Percentiles rank a stretch among this genome's conserved stretches.
Evolutionary conservation across 768 basidiomycete species (phyloP).

Genomic region (Tephrocybe rancida): DNA sequence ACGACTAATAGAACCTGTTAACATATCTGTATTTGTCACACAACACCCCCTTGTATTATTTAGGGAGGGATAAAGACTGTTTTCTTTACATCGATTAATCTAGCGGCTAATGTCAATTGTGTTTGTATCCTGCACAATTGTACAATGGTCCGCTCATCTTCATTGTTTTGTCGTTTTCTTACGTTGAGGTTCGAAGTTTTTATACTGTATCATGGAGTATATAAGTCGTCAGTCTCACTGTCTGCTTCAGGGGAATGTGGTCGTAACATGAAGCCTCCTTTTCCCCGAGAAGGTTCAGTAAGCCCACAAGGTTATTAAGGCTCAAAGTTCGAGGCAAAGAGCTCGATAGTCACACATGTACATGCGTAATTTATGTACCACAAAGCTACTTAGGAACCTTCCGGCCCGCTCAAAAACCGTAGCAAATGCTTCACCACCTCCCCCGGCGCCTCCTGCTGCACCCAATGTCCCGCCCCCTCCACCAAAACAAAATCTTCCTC

Average conservation of each 20-base stretch:
- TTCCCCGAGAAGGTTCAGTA: no score
- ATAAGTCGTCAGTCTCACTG: no score
- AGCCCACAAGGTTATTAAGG: no score
- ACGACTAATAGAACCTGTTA: slow-evolving; percentile 4
- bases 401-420: slow-evolving; percentile 36
- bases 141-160: not conserved
- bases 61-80: not conserved
- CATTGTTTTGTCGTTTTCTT: not conserved
- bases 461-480: slow-evolving; percentile 65
- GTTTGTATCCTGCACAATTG: slow-evolving; percentile 2
- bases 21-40: slow-evolving; percentile 19
- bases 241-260: no score
- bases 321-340: no score
- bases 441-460: slow-evolving; percentile 56
- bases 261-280: no score
- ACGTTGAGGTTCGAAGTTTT: no score
- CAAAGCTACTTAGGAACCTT: not conserved
- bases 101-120: slow-evolving; percentile 1
- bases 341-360: no score
- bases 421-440: slow-evolving; percentile 41
- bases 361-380: no score
- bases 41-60: slow-evolving; percentile 10
- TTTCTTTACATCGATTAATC: not conserved
- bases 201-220: no score
- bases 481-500: slow-evolving; percentile 53